These are phyloP conservation scores for Saccharomyces hybrid DNA, from an alignment of 1,139 yeast genomes.

Conservation along the genomic window DNA sequence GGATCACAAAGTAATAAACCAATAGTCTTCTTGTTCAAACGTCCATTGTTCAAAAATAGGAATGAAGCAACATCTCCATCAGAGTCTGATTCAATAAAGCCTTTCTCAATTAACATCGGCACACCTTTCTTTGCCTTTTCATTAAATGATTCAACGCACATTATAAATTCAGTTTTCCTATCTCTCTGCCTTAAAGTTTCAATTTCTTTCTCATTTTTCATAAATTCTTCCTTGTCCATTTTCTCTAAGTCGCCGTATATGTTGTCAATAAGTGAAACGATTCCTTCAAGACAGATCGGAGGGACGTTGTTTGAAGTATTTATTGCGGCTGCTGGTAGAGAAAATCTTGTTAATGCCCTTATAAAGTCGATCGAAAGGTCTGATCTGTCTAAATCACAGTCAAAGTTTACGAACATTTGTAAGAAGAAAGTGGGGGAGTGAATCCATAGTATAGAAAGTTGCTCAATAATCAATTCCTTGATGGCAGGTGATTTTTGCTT, in stretches of 20 bases:
- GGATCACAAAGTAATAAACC: slow-evolving; percentile 84
- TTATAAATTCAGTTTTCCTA: slow-evolving; percentile 63
- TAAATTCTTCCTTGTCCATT: slow-evolving; percentile 16
- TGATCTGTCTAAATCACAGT: slow-evolving; percentile 80
- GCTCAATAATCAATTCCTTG: slow-evolving; percentile 76
- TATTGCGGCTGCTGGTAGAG: slow-evolving; percentile 69
- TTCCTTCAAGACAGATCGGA: slow-evolving; percentile 84
- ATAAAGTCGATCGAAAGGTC: slow-evolving; percentile 64
- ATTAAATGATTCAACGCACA: slow-evolving; percentile 66
- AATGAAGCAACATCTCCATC: slow-evolving; percentile 62
- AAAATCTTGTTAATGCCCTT: slow-evolving; percentile 62
- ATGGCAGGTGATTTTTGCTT: slow-evolving; percentile 33
- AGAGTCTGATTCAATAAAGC: slow-evolving; percentile 52
- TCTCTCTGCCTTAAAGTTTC: slow-evolving; percentile 37
- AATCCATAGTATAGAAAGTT: slow-evolving; percentile 73
- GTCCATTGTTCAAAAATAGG: slow-evolving; percentile 64
- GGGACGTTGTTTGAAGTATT: slow-evolving; percentile 80
- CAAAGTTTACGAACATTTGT: slow-evolving; percentile 68
- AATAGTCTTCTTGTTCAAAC: slow-evolving; percentile 73
- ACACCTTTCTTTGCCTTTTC: slow-evolving; percentile 70
- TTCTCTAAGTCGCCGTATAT: slow-evolving; percentile 49
- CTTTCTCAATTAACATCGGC: slow-evolving; percentile 47
- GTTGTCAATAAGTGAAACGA: slow-evolving; percentile 59
- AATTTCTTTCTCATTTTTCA: slow-evolving; percentile 7
- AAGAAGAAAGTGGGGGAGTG: slow-evolving; percentile 72